Evolutionary conservation across 805 yeast genomes (phyloP), one percentile per base, ranked within the genome.

Genomic region (Starmerella geochares): DNA sequence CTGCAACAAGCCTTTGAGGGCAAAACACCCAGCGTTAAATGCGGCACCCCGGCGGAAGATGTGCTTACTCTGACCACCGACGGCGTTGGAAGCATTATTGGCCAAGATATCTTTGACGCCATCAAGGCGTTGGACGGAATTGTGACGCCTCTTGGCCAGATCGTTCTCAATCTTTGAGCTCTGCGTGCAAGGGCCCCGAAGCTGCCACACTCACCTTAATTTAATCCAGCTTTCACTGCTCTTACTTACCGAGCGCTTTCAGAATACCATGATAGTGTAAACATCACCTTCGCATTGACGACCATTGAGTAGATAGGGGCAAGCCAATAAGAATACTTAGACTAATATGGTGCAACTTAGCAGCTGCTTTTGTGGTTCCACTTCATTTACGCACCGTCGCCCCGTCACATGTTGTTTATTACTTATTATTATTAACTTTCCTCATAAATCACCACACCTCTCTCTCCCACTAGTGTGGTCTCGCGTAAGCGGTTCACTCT

Each of bases 1-100:
- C 14, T 41, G 13, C n/a, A n/a, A 11, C 47, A 48, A 19, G 46
- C 47, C 3, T 31, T 47, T 36, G 47, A 49, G 13, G 53, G 53
- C 8, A 46, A 45, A n/a, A 45, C 49, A 1, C 49, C 53, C 3
- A 5, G 14, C 11, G 36, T 49, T 16, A 11, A 3, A 17, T 49
- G 53, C 28, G 53, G 53, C 3, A 32, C 38, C 2, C 31, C 35
- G 13, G 20, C 19, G 1, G 16, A 31, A 4, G 53, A 49, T 19
- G 17, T 40, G 8, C 38, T 49, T 1, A 46, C 46, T 2, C 23
- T 39, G 4, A 38, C 23, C 2, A 28, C 49, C 13, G 42, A 38
- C 14, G 9, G 6, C 2, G 43, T 46, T 7, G 42, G 49, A 2
- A 38, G 29, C 19, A n/a, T 38, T 19, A 23, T 49, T 17, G 53